These are phyloP conservation scores for Pythium folliculosum DNA, from an alignment of 352 stramenopile species.

Conservation along the genomic window DNA sequence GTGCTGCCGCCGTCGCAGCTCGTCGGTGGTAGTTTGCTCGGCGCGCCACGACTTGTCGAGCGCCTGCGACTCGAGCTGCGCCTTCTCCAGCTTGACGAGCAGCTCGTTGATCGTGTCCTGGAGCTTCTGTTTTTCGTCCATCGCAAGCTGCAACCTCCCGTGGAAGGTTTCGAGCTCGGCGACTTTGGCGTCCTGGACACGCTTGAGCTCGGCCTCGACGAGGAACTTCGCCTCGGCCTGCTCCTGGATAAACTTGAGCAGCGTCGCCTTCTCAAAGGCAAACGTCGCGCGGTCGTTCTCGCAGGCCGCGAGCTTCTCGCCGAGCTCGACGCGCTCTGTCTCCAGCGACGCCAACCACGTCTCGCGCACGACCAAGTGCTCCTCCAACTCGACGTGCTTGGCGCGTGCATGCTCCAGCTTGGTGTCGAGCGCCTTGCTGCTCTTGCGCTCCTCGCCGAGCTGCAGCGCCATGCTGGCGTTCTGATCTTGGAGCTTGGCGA, in stretches of 20 bases:
- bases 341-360: slow-evolving; percentile 56
- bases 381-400: slow-evolving; percentile 48
- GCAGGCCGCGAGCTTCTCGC: slow-evolving; percentile 45
- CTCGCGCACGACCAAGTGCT: slow-evolving; percentile 55
- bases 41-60: slow-evolving; percentile 30
- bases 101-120: slow-evolving; percentile 38
- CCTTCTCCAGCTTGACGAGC: slow-evolving; percentile 33
- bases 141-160: slow-evolving; percentile 34
- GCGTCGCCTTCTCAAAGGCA: slow-evolving; percentile 67
- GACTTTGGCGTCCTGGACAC: slow-evolving; percentile 45
- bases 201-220: slow-evolving; percentile 54
- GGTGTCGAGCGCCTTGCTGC: slow-evolving; percentile 33
- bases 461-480: slow-evolving; percentile 62
- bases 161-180: slow-evolving; percentile 39
- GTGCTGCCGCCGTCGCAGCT: slow-evolving; percentile 38
- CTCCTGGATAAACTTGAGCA: slow-evolving; percentile 78
- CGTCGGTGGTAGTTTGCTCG: slow-evolving; percentile 38
- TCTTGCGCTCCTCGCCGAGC: slow-evolving; percentile 54
- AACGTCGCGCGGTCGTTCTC: slow-evolving; percentile 53
- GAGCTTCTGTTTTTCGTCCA: slow-evolving; percentile 49
- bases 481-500: slow-evolving; percentile 73
- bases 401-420: slow-evolving; percentile 35
- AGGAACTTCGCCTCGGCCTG: slow-evolving; percentile 72
- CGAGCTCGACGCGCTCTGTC: slow-evolving; percentile 43
- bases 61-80: slow-evolving; percentile 36